Evolutionary conservation across 306 rosid genomes (phyloP).

Genomic region (Glycyrrhiza uralensis): DNA sequence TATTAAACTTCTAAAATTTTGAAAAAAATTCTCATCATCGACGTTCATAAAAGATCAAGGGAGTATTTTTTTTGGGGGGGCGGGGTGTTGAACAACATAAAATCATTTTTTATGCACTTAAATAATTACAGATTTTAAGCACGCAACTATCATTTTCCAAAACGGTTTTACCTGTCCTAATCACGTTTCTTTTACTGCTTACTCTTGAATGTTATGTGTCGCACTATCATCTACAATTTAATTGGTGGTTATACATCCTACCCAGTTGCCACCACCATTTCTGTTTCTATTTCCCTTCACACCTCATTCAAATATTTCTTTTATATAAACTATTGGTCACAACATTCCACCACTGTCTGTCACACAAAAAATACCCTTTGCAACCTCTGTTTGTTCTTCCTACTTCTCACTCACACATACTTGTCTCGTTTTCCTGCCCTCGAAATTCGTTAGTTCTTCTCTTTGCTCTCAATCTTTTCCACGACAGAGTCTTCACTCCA

Average conservation of each 20-base stretch:
- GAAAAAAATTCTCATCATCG: not conserved
- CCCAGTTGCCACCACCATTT: not conserved
- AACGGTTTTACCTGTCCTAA: conserved; percentile 4
- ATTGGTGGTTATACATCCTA: not conserved
- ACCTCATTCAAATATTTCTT: not conserved
- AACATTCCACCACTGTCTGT: conserved; percentile 35
- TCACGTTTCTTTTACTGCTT: not conserved
- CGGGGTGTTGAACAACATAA: not conserved
- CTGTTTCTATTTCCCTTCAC: not conserved
- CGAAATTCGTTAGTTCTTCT: conserved; percentile 20
- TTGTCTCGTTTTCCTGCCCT: conserved; percentile 33
- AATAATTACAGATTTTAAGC: not conserved
- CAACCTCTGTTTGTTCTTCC: conserved; percentile 21
- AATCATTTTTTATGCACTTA: not conserved
- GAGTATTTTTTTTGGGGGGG: not conserved
- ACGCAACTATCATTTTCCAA: conserved; percentile 34
- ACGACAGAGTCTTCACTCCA: not conserved
- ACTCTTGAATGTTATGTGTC: not conserved
- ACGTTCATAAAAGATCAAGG: not conserved
- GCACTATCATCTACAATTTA: not conserved
- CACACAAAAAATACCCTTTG: conserved; percentile 35
- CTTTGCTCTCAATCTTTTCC: conserved; percentile 32
- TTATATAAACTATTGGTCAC: conserved; percentile 37
- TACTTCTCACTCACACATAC: conserved; percentile 4
- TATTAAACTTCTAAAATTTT: too few relatives aligned